Evolutionary conservation across 768 basidiomycete genomes (phyloP).

Genomic region (Kwoniella sp.): DNA sequence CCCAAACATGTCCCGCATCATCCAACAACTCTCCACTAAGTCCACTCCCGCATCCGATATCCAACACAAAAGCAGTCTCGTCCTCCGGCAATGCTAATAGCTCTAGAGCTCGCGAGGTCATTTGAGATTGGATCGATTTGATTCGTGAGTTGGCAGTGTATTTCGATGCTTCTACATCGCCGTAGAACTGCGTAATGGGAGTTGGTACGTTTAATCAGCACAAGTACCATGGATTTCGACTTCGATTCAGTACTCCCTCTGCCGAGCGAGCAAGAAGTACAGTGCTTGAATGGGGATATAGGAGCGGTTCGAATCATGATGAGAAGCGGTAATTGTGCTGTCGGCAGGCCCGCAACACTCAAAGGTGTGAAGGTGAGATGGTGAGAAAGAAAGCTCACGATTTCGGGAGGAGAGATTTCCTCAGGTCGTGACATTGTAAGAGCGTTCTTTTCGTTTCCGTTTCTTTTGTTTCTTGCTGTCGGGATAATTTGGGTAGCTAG

Average conservation of each 20-base stretch:
- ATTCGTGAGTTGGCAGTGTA: conserved; percentile 95
- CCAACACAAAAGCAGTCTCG: conserved; percentile 80
- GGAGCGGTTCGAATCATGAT: not conserved
- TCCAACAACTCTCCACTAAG: conserved; percentile 94
- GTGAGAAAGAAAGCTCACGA: conserved; percentile 62
- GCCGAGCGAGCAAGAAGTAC: too few relatives aligned
- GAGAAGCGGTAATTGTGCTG: not conserved
- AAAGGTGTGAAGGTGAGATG: not conserved
- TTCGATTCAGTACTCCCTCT: too few relatives aligned
- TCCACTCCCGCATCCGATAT: conserved; percentile 97
- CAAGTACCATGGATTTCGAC: too few relatives aligned
- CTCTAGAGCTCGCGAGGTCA: conserved; percentile 95
- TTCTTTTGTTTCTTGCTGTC: not conserved
- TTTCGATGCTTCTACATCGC: conserved; percentile 90
- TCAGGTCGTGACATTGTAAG: conserved; percentile 79
- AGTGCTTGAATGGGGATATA: not conserved
- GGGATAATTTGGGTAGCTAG: not conserved
- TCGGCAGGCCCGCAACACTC: too few relatives aligned
- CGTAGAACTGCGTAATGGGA: conserved; percentile 76
- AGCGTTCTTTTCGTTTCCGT: too few relatives aligned
- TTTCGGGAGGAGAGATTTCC: conserved; percentile 83
- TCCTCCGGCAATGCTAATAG: conserved; percentile 78
- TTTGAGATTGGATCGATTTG: conserved; percentile 93
- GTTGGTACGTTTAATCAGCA: too few relatives aligned
- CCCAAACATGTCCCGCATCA: conserved; percentile 90